These are phyloP conservation scores for Talaromyces sp. DNA, from an alignment of 2,329 filamentous ascomycete species.

Conservation along the genomic window DNA sequence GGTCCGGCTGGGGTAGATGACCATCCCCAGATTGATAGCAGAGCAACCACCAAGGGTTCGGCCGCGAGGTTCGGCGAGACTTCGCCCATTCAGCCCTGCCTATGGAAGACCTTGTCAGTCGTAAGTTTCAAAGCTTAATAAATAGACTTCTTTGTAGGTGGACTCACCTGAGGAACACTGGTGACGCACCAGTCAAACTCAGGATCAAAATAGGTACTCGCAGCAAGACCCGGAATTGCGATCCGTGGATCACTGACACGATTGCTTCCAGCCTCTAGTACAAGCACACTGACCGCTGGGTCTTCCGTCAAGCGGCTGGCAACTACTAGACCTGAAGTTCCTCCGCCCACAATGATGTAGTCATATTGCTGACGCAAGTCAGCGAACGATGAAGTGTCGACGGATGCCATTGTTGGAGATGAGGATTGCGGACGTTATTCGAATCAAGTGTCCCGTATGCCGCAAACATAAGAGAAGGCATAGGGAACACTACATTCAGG, in stretches of 20 bases:
- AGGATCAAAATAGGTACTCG: slow-evolving; percentile 7
- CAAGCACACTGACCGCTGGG: slow-evolving; percentile 12
- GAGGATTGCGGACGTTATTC: neutral
- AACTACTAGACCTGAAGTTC: slow-evolving; percentile 17
- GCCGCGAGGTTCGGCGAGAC: slow-evolving; percentile 14
- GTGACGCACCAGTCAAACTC: slow-evolving; percentile 12
- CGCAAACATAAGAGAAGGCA: neutral
- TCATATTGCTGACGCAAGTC: slow-evolving; percentile 11
- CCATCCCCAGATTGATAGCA: slow-evolving; percentile 32
- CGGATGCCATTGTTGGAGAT: neutral
- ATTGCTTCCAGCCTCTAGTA: slow-evolving; percentile 21
- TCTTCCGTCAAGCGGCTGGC: slow-evolving; percentile 18
- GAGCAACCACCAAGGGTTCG: slow-evolving; percentile 25
- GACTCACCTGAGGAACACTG: neutral
- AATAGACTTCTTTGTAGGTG: neutral
- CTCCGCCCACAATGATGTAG: slow-evolving; percentile 17
- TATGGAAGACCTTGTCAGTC: neutral
- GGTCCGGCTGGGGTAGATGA: slow-evolving; percentile 23
- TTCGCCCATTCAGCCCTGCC: slow-evolving; percentile 12
- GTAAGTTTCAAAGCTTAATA: neutral
- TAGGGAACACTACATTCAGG: neutral
- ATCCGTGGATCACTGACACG: slow-evolving; percentile 19
- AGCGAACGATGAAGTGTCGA: neutral
- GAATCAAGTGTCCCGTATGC: neutral
- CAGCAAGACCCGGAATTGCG: slow-evolving; percentile 8